Percentiles rank a stretch among this genome's conserved stretches.
Conservation (phyloP, 2,329 filamentous ascomycete genomes). For the Coccinonectria pachysandricola region DNA sequence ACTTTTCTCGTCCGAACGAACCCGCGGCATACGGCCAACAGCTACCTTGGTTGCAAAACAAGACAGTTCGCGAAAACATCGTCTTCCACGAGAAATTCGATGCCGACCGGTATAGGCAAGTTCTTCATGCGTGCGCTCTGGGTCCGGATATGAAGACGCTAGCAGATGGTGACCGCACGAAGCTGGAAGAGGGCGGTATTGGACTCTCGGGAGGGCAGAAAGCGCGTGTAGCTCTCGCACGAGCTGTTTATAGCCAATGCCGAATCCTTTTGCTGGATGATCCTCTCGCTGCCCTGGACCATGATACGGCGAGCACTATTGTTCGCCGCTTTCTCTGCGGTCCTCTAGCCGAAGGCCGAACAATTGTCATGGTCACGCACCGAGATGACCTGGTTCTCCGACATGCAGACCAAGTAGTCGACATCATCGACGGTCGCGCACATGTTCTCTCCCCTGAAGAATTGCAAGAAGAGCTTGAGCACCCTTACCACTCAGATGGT, state of each 20-base stretch:
- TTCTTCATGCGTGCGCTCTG: slow-evolving; percentile 51
- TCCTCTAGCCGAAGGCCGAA: slow-evolving; percentile 50
- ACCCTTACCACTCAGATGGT: slow-evolving; percentile 23
- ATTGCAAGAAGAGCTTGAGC: slow-evolving; percentile 29
- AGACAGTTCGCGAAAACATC: slow-evolving; percentile 56
- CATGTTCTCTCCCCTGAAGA: slow-evolving; percentile 37
- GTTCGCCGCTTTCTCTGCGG: slow-evolving; percentile 52
- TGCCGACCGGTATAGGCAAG: slow-evolving; percentile 43
- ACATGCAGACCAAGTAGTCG: slow-evolving; percentile 64
- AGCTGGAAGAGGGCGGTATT: slow-evolving; percentile 52
- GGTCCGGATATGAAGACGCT: slow-evolving; percentile 46
- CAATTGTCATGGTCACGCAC: slow-evolving; percentile 71
- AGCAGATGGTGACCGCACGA: slow-evolving; percentile 44
- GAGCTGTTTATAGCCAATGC: slow-evolving; percentile 49
- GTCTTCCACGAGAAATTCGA: slow-evolving; percentile 50
- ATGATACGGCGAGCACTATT: slow-evolving; percentile 50
- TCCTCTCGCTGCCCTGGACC: slow-evolving; percentile 52
- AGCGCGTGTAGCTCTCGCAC: slow-evolving; percentile 51
- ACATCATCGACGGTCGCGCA: slow-evolving; percentile 53
- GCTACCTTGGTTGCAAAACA: slow-evolving; percentile 55
- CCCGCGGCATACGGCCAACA: slow-evolving; percentile 48
- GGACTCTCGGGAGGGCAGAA: slow-evolving; percentile 55
- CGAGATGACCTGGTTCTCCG: slow-evolving; percentile 65
- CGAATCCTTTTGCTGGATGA: slow-evolving; percentile 51
- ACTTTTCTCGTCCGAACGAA: slow-evolving; percentile 35